Percentiles rank a stretch among this genome's conserved stretches.
These are phyloP conservation scores for Haplosporangium sp. DNA, from an alignment of 371 early-diverging fungal species.

Conservation along the genomic window DNA sequence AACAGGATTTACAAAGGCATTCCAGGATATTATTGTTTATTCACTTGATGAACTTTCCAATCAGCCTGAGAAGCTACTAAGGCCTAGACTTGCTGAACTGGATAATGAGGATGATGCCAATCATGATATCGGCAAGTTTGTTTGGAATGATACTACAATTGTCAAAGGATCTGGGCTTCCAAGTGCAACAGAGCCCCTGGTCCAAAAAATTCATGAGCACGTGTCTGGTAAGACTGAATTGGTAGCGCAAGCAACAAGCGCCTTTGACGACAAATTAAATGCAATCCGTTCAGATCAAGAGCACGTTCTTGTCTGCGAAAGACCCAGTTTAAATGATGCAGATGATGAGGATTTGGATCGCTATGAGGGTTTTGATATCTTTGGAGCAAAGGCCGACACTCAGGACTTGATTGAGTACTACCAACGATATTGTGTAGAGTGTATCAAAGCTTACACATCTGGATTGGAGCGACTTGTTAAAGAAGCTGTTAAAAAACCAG, in stretches of 20 bases:
- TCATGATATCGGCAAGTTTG: conserved; percentile 41
- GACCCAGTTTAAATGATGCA: neutral
- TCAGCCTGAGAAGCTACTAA: conserved; percentile 56
- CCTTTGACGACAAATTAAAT: conserved; percentile 23
- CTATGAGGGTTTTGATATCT: conserved; percentile 26
- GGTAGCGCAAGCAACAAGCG: conserved; percentile 22
- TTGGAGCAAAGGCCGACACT: conserved; percentile 30
- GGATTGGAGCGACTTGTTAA: conserved; percentile 30
- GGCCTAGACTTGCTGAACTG: conserved; percentile 53
- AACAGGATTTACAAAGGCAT: conserved; percentile 53
- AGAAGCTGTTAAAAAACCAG: conserved; percentile 48
- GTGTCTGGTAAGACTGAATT: conserved; percentile 48
- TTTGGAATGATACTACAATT: conserved; percentile 32
- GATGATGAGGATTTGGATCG: conserved; percentile 27
- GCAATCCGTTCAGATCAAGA: conserved; percentile 47
- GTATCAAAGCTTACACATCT: conserved; percentile 31
- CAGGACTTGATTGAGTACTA: conserved; percentile 27
- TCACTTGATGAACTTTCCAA: conserved; percentile 45
- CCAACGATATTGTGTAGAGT: conserved; percentile 30
- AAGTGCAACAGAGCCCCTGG: conserved; percentile 40
- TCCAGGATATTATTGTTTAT: conserved; percentile 55
- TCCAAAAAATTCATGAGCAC: conserved; percentile 35
- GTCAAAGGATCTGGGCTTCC: conserved; percentile 21
- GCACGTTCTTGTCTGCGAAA: conserved; percentile 15
- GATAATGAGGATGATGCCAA: conserved; percentile 34